Evolutionary conservation across 1,139 yeast species (phyloP).

Genomic region (Pneumocystis sp.): DNA sequence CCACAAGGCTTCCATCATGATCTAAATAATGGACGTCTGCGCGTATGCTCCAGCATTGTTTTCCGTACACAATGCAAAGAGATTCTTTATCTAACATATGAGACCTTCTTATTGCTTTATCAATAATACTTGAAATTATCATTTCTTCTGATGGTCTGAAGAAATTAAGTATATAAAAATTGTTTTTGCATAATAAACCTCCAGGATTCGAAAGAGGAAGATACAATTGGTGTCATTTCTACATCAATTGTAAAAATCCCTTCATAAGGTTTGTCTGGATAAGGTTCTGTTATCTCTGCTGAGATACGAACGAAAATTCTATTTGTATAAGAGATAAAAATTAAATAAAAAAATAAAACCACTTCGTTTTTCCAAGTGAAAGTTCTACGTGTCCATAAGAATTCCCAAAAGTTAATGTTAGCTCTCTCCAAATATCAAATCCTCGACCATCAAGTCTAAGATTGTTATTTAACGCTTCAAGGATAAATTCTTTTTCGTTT

Average conservation of each 20-base stretch:
- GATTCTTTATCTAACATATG: slow-evolving; percentile 83
- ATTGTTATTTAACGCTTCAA: slow-evolving; percentile 47
- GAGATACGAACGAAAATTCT: slow-evolving; percentile 63
- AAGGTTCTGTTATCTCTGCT: slow-evolving; percentile 67
- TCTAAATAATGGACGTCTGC: slow-evolving; percentile 82
- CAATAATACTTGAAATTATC: slow-evolving; percentile 63
- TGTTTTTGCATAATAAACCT: background rate
- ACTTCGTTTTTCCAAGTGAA: slow-evolving; percentile 49
- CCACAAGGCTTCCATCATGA: slow-evolving; percentile 85
- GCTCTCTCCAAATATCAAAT: slow-evolving; percentile 47
- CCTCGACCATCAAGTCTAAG: slow-evolving; percentile 56
- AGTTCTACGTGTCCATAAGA: slow-evolving; percentile 75
- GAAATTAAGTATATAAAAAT: slow-evolving; percentile 20
- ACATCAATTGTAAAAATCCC: slow-evolving; percentile 74
- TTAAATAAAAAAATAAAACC: slow-evolving; percentile 3
- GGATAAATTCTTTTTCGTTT: slow-evolving; percentile 48
- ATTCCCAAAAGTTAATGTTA: slow-evolving; percentile 47
- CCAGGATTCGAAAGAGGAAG: slow-evolving; percentile 54
- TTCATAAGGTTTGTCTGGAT: slow-evolving; percentile 85
- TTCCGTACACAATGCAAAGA: slow-evolving; percentile 79
- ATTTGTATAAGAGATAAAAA: background rate
- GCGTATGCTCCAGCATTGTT: slow-evolving; percentile 75
- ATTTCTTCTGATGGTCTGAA: slow-evolving; percentile 65
- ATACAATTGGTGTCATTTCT: slow-evolving; percentile 81
- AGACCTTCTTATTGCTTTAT: slow-evolving; percentile 79